phyloP scores from a whole-genome alignment of 2,329 filamentous ascomycete genomes.

The Botrytis deweyae region DNA sequence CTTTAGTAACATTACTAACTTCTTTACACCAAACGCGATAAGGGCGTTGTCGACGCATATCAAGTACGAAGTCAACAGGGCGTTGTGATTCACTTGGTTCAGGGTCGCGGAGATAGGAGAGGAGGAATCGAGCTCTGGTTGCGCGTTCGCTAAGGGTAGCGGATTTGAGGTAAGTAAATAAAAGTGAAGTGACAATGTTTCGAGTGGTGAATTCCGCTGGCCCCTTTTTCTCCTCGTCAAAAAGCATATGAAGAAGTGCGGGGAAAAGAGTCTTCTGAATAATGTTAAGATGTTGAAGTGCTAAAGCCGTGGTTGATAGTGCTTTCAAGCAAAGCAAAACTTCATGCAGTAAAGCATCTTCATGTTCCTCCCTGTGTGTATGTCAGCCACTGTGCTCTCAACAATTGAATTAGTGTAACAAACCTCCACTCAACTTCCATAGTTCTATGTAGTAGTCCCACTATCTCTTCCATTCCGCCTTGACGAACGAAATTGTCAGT shows the following conservation, averaged over 20 bases:
- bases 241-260: constrained; percentile 81
- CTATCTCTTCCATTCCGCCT: constrained; percentile 90
- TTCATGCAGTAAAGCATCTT: constrained; percentile 90
- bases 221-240: constrained; percentile 97
- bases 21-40: constrained; percentile 96
- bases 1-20: constrained; percentile 87
- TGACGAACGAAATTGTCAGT: constrained; percentile 87
- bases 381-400: constrained; percentile 43
- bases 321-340: constrained; percentile 91
- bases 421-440: constrained; percentile 96
- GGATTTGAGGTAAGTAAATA: constrained; percentile 83
- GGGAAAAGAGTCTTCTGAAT: constrained; percentile 83
- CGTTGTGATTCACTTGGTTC: constrained; percentile 71
- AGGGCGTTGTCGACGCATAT: constrained; percentile 82
- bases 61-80: constrained; percentile 81
- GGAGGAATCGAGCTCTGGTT: constrained; percentile 68
- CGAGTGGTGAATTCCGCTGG: constrained; percentile 95
- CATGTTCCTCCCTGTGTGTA: constrained; percentile 78
- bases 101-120: constrained; percentile 78
- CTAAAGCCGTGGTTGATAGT: constrained; percentile 85
- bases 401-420: constrained; percentile 38
- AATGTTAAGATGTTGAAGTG: constrained; percentile 75
- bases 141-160: constrained; percentile 61
- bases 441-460: constrained; percentile 82
- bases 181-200: constrained; percentile 81